These are phyloP conservation scores for Aspergillus intermedius DNA, from an alignment of 2,329 filamentous ascomycete genomes.

Conservation along the genomic window DNA sequence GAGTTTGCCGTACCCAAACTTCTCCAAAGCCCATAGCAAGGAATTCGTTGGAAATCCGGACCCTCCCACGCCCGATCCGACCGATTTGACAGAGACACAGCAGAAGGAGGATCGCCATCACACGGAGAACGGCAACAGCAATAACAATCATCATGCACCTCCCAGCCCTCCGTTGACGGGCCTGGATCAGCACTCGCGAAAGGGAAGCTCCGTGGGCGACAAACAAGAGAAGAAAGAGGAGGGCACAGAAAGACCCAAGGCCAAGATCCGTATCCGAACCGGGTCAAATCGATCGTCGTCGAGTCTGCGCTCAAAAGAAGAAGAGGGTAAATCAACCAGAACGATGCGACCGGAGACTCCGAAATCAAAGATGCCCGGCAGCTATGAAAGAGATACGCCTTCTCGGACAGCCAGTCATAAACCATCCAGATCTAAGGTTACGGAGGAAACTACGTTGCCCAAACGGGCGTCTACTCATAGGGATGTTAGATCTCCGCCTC, in stretches of 20 bases:
- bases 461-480: constrained; percentile 25
- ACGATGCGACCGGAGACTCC: constrained; percentile 31
- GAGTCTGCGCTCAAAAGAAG: constrained; percentile 33
- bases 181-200: constrained; percentile 34
- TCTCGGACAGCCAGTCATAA: constrained; percentile 31
- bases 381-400: constrained; percentile 26
- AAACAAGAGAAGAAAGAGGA: constrained; percentile 24
- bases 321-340: constrained; percentile 34
- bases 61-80: constrained; percentile 63
- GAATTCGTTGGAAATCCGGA: constrained; percentile 59
- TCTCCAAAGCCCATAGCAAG: constrained; percentile 88
- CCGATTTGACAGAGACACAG: constrained; percentile 53
- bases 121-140: neutral
- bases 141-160: constrained; percentile 28
- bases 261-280: constrained; percentile 31
- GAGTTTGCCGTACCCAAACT: constrained; percentile 67
- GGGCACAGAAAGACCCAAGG: constrained; percentile 26
- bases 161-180: constrained; percentile 45
- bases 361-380: constrained; percentile 28
- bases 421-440: constrained; percentile 26
- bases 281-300: constrained; percentile 38
- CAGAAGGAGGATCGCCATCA: neutral
- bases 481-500: constrained; percentile 26
- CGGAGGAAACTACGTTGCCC: constrained; percentile 26
- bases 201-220: constrained; percentile 28